Conservation (phyloP, 2,329 filamentous ascomycete species). For the Alternaria conjuncta region DNA sequence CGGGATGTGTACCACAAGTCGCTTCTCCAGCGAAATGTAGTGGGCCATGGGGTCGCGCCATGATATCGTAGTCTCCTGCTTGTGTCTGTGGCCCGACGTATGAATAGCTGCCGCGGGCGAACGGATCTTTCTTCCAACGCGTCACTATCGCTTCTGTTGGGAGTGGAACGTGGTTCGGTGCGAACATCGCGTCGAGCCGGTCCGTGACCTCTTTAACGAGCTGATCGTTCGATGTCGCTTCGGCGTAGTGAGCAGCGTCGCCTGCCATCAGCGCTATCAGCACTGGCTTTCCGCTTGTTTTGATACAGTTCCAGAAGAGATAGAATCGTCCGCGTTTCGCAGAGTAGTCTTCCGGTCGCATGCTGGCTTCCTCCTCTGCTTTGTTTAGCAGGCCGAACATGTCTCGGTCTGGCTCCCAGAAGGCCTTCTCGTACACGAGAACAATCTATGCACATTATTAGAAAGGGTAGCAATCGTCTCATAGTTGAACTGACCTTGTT, state of each 20-base stretch:
- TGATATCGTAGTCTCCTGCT: slow-evolving; percentile 87
- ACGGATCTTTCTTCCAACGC: slow-evolving; percentile 88
- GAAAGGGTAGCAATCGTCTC: neutral
- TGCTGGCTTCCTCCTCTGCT: slow-evolving; percentile 71
- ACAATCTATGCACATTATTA: slow-evolving; percentile 62
- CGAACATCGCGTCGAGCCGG: slow-evolving; percentile 79
- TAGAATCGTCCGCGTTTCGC: slow-evolving; percentile 88
- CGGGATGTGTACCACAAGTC: slow-evolving; percentile 92
- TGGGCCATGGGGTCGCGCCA: slow-evolving; percentile 84
- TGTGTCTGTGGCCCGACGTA: slow-evolving; percentile 84
- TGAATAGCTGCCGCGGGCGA: slow-evolving; percentile 94
- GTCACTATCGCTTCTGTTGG: slow-evolving; percentile 89
- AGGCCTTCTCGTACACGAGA: slow-evolving; percentile 83
- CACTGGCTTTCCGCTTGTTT: slow-evolving; percentile 83
- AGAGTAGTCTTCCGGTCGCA: slow-evolving; percentile 80
- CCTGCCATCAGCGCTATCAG: slow-evolving; percentile 95
- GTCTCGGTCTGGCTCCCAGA: slow-evolving; percentile 89
- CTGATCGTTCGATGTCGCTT: slow-evolving; percentile 74
- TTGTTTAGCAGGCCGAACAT: slow-evolving; percentile 92
- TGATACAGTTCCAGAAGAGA: slow-evolving; percentile 95
- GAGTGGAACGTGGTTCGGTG: slow-evolving; percentile 66
- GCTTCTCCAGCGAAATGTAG: slow-evolving; percentile 96
- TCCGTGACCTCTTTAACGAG: slow-evolving; percentile 82
- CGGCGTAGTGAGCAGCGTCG: slow-evolving; percentile 88
- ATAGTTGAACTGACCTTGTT: slow-evolving; percentile 71